These are phyloP conservation scores for Calonectria pseudoturangicola DNA, from an alignment of 2,329 filamentous ascomycete species.

Conservation along the genomic window DNA sequence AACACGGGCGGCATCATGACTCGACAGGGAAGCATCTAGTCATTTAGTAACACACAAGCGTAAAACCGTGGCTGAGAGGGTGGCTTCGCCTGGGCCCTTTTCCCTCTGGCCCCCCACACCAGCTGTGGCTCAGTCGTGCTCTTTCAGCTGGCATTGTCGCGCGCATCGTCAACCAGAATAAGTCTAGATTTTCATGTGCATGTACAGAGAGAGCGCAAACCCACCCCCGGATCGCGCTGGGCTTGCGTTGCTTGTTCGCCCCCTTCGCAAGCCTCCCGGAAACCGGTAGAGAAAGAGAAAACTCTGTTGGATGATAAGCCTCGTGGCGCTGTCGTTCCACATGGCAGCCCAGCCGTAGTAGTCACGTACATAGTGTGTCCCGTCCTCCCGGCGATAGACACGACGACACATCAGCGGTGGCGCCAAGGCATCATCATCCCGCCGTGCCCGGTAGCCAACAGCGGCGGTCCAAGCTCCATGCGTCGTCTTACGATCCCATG, in stretches of 20 bases:
- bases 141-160: conserved; percentile 23
- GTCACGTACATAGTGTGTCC: background rate
- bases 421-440: conserved; percentile 16
- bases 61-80: conserved; percentile 6
- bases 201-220: background rate
- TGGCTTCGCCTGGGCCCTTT: conserved; percentile 19
- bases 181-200: conserved; percentile 11
- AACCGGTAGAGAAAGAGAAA: conserved; percentile 5
- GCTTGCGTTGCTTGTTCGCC: conserved; percentile 23
- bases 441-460: conserved; percentile 16
- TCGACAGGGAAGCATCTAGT: conserved; percentile 12
- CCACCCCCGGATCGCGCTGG: background rate
- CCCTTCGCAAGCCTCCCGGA: conserved; percentile 8
- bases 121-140: conserved; percentile 13
- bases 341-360: conserved; percentile 1
- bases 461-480: conserved; percentile 26
- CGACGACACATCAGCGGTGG: conserved; percentile 36
- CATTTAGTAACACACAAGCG: background rate
- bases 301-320: conserved; percentile 19
- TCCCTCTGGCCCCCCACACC: background rate
- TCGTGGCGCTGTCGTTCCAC: conserved; percentile 24
- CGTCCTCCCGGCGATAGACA: conserved; percentile 25
- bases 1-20: conserved; percentile 18
- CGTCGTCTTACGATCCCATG: conserved; percentile 28
- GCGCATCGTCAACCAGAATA: background rate